These are phyloP conservation scores for Solanum chiquidenum DNA, from an alignment of 257 asterid species.

Conservation along the genomic window DNA sequence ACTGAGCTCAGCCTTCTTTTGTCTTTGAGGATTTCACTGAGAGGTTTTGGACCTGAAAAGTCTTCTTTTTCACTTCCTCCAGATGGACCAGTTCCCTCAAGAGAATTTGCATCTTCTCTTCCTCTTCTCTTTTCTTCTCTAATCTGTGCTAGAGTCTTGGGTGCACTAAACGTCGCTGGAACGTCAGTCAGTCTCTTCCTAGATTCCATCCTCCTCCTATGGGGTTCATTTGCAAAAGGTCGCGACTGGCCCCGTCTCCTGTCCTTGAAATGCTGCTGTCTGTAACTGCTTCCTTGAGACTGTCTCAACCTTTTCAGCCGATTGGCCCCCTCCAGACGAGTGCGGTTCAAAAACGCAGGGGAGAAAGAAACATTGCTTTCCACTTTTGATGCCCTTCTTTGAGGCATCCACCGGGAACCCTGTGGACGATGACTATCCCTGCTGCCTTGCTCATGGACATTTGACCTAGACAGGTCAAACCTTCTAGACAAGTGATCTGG, in stretches of 20 bases:
- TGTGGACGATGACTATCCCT: background rate
- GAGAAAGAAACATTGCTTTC: constrained; percentile 8
- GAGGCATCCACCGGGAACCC: background rate
- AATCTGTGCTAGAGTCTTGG: constrained; percentile 28
- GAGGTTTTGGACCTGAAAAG: background rate
- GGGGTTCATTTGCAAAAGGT: constrained; percentile 6
- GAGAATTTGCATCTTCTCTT: background rate
- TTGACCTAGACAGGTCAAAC: constrained; percentile 2
- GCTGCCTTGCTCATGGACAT: background rate
- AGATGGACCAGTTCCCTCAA: background rate
- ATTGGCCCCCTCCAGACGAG: background rate
- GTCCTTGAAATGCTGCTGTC: constrained; percentile 13
- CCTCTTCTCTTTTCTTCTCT: constrained; percentile 25
- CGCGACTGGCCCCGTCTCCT: constrained; percentile 8
- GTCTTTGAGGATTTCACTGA: constrained; percentile 3
- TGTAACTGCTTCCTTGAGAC: constrained; percentile 6
- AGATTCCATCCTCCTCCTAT: constrained; percentile 2
- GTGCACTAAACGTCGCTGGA: constrained; percentile 3
- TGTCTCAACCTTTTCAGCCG: constrained; percentile 1
- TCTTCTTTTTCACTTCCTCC: background rate
- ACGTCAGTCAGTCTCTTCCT: constrained; percentile 4
- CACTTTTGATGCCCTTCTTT: constrained; percentile 20
- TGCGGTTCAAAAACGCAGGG: background rate
- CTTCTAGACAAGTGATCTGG: background rate
- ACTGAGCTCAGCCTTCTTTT: background rate